Evolutionary conservation across 768 basidiomycete genomes (phyloP), one percentile per base, ranked within the genome.

Genomic region (Hemileccinum rubropunctum): DNA sequence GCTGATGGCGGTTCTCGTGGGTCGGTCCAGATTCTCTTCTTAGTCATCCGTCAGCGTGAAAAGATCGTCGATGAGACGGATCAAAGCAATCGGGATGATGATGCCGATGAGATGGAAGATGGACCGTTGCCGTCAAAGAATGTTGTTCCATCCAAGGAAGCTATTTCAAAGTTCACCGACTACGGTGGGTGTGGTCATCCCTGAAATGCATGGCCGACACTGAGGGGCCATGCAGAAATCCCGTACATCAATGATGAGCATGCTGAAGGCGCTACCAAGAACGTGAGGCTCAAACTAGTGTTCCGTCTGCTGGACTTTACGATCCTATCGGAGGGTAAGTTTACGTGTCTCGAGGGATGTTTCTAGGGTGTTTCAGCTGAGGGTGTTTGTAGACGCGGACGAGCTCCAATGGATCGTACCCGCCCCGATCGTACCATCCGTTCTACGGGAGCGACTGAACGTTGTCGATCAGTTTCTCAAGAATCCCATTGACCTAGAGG

Each of bases 401-500:
- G 88, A 90, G 60, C 70, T 86, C 27, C 82, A 91, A 64, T 98
- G 94, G 93, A 84, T 82, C 53, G 77, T 97, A 43, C 93, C 95
- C 27, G 78, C 83, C 9, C 67, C 73, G n/a, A 74, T 91, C 47
- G 62, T 78, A 15, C 87, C 89, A 0, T 69, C 79, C 6, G 81
- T 87, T 43, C 73, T 98, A 32, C 76, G 83, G 64, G 76, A 79
- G 45, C 84, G 79, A 43, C 70, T 88, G 59, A 79, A 78, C 45
- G 82, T 94, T 56, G 87, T 98, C 69, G 77, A 84, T 61, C 86
- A 91, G 65, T 98, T 84, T 75, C 77, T 98, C 52, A 75, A 78
- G 64, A 78, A 74, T 27, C 97, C 97, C 1, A 77, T 95, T 57
- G 83, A 94, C 58, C 76, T 91, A 32, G 77, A 85, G 40, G 91